These are phyloP conservation scores for Aquanectria penicillioides DNA, from an alignment of 2,329 filamentous ascomycete genomes.

Conservation along the genomic window DNA sequence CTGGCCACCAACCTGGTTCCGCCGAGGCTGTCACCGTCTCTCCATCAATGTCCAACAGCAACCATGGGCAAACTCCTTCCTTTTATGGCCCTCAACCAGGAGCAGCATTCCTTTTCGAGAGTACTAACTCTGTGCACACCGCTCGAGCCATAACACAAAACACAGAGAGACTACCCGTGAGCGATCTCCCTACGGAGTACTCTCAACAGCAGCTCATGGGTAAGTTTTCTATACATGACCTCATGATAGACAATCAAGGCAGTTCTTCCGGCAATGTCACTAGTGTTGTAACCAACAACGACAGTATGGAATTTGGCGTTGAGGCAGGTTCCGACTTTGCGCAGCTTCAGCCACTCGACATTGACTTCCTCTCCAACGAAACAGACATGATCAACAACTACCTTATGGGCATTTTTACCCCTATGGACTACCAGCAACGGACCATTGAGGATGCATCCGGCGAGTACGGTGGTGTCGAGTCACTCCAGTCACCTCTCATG, in stretches of 20 bases:
- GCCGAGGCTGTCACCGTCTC: background rate
- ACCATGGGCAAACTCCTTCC: background rate
- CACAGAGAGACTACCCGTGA: background rate
- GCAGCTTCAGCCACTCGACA: conserved; percentile 6
- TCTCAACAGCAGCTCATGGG: conserved; percentile 7
- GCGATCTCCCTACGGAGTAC: background rate
- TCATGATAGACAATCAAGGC: background rate
- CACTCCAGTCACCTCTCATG: background rate
- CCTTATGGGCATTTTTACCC: conserved; percentile 4
- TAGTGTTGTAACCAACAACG: background rate
- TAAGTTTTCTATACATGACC: background rate
- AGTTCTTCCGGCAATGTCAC: background rate
- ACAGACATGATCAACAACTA: conserved; percentile 25
- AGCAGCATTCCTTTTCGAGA: background rate
- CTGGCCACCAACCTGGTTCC: background rate
- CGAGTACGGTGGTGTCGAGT: background rate
- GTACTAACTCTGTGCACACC: background rate
- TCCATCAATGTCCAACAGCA: background rate
- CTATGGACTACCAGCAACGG: conserved; percentile 1
- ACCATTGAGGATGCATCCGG: background rate
- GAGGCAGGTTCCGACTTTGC: conserved; percentile 1
- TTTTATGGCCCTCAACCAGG: background rate
- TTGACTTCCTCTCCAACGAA: conserved; percentile 22
- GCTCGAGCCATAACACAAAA: background rate
- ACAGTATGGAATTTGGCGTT: background rate